phyloP scores from a whole-genome alignment of 805 yeast genomes.

The Candida berthetii region DNA sequence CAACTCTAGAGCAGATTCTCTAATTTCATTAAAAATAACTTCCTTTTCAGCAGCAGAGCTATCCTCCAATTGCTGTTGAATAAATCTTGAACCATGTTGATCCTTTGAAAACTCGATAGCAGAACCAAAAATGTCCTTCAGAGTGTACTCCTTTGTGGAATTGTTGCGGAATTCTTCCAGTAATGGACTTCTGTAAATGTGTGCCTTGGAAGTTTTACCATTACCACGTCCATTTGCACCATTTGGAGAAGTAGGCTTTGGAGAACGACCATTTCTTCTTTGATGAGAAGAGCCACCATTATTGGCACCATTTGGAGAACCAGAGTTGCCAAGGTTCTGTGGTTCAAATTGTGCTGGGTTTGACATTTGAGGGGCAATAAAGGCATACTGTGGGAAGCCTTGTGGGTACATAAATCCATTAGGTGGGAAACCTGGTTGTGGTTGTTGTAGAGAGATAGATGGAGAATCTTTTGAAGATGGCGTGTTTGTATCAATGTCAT shows the following conservation, averaged over 20 bases:
- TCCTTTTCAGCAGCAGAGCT: constrained; percentile 70
- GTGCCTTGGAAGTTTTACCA: constrained; percentile 25
- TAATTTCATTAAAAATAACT: constrained; percentile 75
- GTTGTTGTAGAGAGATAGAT: constrained; percentile 6
- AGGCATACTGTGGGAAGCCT: constrained; percentile 20
- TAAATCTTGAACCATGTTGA: constrained; percentile 95
- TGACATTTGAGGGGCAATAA: constrained; percentile 15
- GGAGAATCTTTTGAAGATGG: neutral
- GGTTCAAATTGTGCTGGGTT: constrained; percentile 2
- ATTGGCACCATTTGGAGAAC: constrained; percentile 2
- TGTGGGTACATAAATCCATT: constrained; percentile 20
- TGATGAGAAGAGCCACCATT: constrained; percentile 2
- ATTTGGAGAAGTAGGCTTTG: constrained; percentile 17
- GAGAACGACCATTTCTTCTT: constrained; percentile 15
- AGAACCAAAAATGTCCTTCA: constrained; percentile 78
- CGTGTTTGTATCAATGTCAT: too few species aligned
- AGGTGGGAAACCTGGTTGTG: constrained; percentile 8
- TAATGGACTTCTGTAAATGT: constrained; percentile 68
- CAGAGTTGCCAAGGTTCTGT: constrained; percentile 6
- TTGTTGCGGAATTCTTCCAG: constrained; percentile 80
- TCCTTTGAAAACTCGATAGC: constrained; percentile 90
- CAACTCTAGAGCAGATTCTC: constrained; percentile 65
- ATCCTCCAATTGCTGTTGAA: constrained; percentile 76
- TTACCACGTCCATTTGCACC: constrained; percentile 12
- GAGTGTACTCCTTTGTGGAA: constrained; percentile 48